phyloP scores from a whole-genome alignment of 148 eudicot species.

The Heliamphora exappendiculata region DNA sequence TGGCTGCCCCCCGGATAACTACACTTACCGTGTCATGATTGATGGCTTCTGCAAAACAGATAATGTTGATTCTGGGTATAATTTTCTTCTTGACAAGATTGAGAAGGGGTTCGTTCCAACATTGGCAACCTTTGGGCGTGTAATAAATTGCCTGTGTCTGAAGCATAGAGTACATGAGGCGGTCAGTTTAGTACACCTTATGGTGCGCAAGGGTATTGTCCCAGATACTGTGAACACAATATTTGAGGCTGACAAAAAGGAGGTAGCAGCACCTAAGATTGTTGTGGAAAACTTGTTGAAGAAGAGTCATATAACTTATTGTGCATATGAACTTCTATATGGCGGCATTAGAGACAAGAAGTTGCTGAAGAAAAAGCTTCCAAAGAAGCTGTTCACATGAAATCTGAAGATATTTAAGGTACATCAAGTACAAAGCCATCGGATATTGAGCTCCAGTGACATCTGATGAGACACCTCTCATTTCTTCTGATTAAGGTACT shows the following conservation, averaged over 20 bases:
- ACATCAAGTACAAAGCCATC: background rate
- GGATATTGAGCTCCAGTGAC: slow-evolving; percentile 1
- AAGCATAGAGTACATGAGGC: slow-evolving; percentile 68
- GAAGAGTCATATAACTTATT: slow-evolving; percentile 77
- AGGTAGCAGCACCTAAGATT: slow-evolving; percentile 89
- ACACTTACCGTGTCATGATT: slow-evolving; percentile 70
- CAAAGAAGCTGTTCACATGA: slow-evolving; percentile 5
- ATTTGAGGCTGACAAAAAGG: slow-evolving; percentile 68
- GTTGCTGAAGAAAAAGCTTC: slow-evolving; percentile 35
- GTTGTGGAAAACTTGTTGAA: slow-evolving; percentile 81
- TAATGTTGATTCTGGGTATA: slow-evolving; percentile 53
- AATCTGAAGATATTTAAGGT: background rate
- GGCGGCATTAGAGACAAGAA: slow-evolving; percentile 84
- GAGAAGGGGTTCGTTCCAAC: slow-evolving; percentile 64
- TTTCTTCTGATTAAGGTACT: too few relatives aligned
- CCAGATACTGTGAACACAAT: slow-evolving; percentile 75
- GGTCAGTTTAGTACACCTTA: slow-evolving; percentile 56
- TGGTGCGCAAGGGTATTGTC: slow-evolving; percentile 74
- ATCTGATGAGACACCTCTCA: background rate
- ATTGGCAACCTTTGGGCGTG: slow-evolving; percentile 68
- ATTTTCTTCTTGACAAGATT: slow-evolving; percentile 46
- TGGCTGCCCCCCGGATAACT: slow-evolving; percentile 57
- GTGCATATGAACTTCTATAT: slow-evolving; percentile 73
- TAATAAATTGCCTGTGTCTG: slow-evolving; percentile 76
- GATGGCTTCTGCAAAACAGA: slow-evolving; percentile 85